Conservation (phyloP, 495 filamentous ascomycete genomes). For the Neurospora tetrasperma region DNA sequence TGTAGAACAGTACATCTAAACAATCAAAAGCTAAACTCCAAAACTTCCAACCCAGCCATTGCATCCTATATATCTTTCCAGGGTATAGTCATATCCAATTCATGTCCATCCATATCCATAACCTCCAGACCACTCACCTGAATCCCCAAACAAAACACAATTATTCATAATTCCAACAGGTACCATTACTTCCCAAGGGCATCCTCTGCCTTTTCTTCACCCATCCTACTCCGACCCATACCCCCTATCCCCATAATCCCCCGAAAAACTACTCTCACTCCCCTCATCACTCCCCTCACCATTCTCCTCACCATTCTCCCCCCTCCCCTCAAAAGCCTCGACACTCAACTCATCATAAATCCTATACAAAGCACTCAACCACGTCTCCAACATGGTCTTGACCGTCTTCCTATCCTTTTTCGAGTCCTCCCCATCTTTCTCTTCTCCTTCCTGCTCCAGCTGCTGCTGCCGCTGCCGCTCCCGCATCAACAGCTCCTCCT, state of each 20-base stretch:
- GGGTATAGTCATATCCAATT: background rate
- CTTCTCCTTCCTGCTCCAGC: background rate
- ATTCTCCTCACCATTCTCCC: no score
- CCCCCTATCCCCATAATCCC: slow-evolving; percentile 1
- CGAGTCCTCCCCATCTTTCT: background rate
- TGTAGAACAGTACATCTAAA: background rate
- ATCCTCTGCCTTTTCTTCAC: no score
- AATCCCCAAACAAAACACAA: no score
- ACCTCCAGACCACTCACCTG: background rate
- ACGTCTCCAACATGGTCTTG: slow-evolving; percentile 31
- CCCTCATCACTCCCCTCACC: background rate
- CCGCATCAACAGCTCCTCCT: slow-evolving; percentile 24
- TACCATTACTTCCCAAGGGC: no score
- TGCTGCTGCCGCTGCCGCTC: background rate
- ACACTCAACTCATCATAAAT: slow-evolving; percentile 25
- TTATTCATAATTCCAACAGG: no score
- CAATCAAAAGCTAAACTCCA: background rate
- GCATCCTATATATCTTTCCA: background rate
- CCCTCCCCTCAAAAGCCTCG: background rate
- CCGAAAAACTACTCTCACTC: slow-evolving; percentile 13
- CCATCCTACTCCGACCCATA: slow-evolving; percentile 14
- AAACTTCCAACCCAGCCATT: background rate
- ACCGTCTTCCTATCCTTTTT: slow-evolving; percentile 3
- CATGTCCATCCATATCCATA: background rate
- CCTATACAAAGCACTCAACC: slow-evolving; percentile 32